phyloP scores from a whole-genome alignment of 2,329 filamentous ascomycete genomes.

The Paraconiothyrium sp. region DNA sequence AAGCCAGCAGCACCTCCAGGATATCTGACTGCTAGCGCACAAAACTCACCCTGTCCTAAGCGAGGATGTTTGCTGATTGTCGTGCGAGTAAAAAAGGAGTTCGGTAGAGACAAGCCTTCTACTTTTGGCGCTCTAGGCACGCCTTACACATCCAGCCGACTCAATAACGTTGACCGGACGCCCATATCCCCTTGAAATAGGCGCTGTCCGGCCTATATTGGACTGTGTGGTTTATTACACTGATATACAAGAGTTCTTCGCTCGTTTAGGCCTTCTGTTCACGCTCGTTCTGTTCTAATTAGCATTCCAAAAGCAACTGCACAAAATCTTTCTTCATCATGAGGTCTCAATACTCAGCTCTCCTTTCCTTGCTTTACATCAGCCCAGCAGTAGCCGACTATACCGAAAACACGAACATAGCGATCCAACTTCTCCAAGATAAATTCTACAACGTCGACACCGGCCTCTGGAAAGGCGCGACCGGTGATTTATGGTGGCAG shows the following conservation, averaged over 20 bases:
- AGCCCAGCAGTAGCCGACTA: conserved; percentile 32
- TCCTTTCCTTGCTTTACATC: conserved; percentile 27
- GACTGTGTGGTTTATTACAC: not conserved
- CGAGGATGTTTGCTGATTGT: not conserved
- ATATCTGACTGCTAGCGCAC: not conserved
- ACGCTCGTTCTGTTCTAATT: not conserved
- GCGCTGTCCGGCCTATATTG: not conserved
- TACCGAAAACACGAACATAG: conserved; percentile 36
- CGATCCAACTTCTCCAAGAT: conserved; percentile 41
- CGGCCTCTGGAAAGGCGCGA: conserved; percentile 43
- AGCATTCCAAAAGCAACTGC: not conserved
- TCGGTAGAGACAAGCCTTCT: not conserved
- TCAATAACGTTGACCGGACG: not conserved
- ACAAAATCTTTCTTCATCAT: conserved; percentile 23
- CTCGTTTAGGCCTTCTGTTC: not conserved
- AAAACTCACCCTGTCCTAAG: not conserved
- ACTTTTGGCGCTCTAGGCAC: not conserved
- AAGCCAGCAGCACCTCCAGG: not conserved
- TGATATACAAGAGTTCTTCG: conserved; percentile 1
- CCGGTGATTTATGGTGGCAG: conserved; percentile 48
- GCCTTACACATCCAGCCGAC: not conserved
- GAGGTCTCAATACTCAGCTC: conserved; percentile 29
- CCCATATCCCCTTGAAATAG: not conserved
- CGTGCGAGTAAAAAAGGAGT: conserved; percentile 11
- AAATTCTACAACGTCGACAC: conserved; percentile 46